These are phyloP conservation scores for Dipteronia dyeriana DNA, from an alignment of 345 rosid species.

Conservation along the genomic window DNA sequence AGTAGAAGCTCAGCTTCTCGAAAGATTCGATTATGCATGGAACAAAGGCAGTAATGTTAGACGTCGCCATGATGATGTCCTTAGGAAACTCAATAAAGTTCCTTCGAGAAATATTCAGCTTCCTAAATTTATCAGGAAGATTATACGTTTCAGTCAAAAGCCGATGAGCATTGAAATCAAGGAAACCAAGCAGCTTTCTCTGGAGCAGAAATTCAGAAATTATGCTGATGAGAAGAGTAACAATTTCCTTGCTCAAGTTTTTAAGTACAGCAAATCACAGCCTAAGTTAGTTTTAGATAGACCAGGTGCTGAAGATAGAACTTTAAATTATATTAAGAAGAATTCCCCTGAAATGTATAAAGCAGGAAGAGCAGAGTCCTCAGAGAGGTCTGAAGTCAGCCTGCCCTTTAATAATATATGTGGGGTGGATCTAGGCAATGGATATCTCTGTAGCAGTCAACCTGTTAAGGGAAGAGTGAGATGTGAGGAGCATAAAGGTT, in stretches of 20 bases:
- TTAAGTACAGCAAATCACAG: conserved; percentile 51
- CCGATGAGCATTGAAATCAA: conserved; percentile 64
- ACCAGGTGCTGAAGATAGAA: conserved; percentile 13
- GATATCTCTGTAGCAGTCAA: conserved; percentile 43
- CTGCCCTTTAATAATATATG: conserved; percentile 29
- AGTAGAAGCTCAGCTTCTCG: conserved; percentile 58
- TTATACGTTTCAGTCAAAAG: conserved; percentile 40
- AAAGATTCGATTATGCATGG: conserved; percentile 89
- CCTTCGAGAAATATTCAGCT: conserved; percentile 32
- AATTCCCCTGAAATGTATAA: background rate
- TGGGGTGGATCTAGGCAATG: conserved; percentile 54
- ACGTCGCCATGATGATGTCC: conserved; percentile 62
- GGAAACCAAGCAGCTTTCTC: conserved; percentile 38
- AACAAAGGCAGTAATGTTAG: conserved; percentile 74
- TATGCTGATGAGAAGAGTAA: conserved; percentile 35
- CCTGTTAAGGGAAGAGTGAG: conserved; percentile 58
- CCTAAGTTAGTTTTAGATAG: conserved; percentile 51
- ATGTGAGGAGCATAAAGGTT: conserved; percentile 69
- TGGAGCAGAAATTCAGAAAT: conserved; percentile 24
- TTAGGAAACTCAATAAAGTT: conserved; percentile 47
- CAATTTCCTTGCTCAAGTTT: conserved; percentile 38
- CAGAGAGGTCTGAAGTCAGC: background rate
- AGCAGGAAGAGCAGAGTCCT: conserved; percentile 2
- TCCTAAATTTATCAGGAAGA: conserved; percentile 33
- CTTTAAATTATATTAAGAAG: background rate